Evolutionary conservation across 148 eudicot species (phyloP).

Genomic region (Cornus kousa): DNA sequence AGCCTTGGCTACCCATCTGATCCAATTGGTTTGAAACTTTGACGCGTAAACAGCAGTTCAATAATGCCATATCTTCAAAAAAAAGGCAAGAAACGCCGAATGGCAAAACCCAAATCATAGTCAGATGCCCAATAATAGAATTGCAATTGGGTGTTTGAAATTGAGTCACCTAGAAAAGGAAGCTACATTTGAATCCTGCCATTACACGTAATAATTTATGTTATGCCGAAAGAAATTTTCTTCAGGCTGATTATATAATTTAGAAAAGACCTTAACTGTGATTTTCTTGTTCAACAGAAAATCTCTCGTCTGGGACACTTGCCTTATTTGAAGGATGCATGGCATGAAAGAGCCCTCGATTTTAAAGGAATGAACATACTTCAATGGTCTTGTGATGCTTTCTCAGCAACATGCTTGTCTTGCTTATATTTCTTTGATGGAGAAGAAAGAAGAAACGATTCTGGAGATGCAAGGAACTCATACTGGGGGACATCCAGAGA

Average conservation of each 20-base stretch:
- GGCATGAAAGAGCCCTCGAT: slow-evolving; percentile 31
- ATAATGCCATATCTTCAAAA: neutral
- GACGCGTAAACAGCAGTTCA: neutral
- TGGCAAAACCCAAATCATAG: too few relatives aligned
- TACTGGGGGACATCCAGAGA: slow-evolving; percentile 29
- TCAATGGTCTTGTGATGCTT: slow-evolving; percentile 45
- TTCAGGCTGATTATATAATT: neutral
- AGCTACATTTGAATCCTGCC: neutral
- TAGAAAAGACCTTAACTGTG: neutral
- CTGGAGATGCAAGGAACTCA: slow-evolving; percentile 26
- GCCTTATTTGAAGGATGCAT: slow-evolving; percentile 37
- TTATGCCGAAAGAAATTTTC: neutral
- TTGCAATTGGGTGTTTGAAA: neutral
- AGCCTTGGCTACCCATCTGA: neutral
- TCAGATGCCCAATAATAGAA: too few relatives aligned
- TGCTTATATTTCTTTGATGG: slow-evolving; percentile 53
- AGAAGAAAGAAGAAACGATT: slow-evolving; percentile 30
- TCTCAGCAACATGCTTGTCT: slow-evolving; percentile 33
- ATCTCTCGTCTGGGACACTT: slow-evolving; percentile 20
- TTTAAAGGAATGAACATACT: slow-evolving; percentile 38
- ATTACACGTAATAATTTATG: neutral
- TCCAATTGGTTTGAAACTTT: neutral
- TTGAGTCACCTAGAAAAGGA: neutral
- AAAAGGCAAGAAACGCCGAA: too few relatives aligned
- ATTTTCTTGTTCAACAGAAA: slow-evolving; percentile 23